phyloP scores from a whole-genome alignment of 805 yeast species.

The Wickerhamiella brachini region DNA sequence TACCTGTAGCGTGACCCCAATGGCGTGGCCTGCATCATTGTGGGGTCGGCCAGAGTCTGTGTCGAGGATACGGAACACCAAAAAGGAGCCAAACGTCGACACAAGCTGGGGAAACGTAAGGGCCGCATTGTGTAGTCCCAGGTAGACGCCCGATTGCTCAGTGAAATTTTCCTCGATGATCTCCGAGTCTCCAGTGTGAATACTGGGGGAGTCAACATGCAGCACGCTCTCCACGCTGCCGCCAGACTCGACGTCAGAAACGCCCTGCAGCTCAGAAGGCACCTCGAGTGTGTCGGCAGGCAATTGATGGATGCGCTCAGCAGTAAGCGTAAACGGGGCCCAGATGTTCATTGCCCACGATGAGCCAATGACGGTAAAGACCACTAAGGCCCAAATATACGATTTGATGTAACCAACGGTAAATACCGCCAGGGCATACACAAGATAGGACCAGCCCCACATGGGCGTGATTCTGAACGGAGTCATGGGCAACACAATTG shows the following conservation, averaged over 20 bases:
- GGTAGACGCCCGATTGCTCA: constrained; percentile 25
- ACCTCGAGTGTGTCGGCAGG: constrained; percentile 8
- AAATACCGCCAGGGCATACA: constrained; percentile 36
- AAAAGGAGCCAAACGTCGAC: constrained; percentile 27
- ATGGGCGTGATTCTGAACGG: constrained; percentile 16
- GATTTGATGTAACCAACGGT: constrained; percentile 33
- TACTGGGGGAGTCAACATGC: not conserved
- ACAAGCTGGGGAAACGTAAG: constrained; percentile 28
- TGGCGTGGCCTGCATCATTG: constrained; percentile 25
- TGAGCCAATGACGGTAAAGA: constrained; percentile 42
- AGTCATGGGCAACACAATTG: constrained; percentile 10
- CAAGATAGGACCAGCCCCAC: constrained; percentile 39
- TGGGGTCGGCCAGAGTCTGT: constrained; percentile 10
- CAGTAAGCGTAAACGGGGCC: constrained; percentile 52
- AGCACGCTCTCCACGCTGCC: constrained; percentile 4
- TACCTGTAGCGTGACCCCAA: constrained; percentile 25
- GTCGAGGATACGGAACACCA: constrained; percentile 23
- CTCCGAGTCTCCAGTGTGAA: not conserved
- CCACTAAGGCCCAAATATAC: constrained; percentile 31
- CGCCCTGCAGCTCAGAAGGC: constrained; percentile 2
- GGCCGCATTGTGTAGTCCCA: constrained; percentile 29
- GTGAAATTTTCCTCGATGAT: constrained; percentile 1
- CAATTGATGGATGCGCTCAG: constrained; percentile 29
- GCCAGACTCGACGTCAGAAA: constrained; percentile 7
- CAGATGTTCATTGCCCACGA: constrained; percentile 56